Base-by-base conservation (phyloP, 2,329 filamentous ascomycete species). In the Bipolaris gigantea region DNA sequence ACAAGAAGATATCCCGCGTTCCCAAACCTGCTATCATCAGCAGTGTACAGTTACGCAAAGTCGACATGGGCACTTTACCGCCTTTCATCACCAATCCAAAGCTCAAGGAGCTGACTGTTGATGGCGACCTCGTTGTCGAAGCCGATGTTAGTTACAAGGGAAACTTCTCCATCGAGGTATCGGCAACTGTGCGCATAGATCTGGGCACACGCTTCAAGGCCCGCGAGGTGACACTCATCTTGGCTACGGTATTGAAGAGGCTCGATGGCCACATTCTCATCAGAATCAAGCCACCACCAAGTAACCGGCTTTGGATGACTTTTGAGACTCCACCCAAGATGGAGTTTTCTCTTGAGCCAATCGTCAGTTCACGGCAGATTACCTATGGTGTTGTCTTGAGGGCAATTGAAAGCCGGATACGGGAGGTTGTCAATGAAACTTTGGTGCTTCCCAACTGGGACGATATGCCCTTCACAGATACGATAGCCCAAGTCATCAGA, bases 381-480 rank as follows among this genome's bases (percentile, higher is more conserved):
- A 97, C 94, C 0, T 97, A 96, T 73, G 90, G 88, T 1, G 84
- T 96, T 55, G 94, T 99, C 50, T 81, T 97, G 11, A 86, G 92
- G 45, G 90, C 95, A 57, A 97, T 99, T 55, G 94, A 99, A 75
- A 96, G 89, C 68, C 84, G 92, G 45, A 97, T 99, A 71, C 89
- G 95, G 67, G 92, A 97, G 74, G 92, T 97, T 8, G 83, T 99
- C 56, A 90, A 89, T 9, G 94, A 99, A 76, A 96, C 92, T 1
- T 74, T 97, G 18, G 94, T 99, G 2, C 80, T 88, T 51, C 94
- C 94, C 0, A 96, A 96, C 70, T 99, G 94, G 93, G 94, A 99
- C 61, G 94, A 99, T 71, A 83, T 91, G 21, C 92, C 94, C 0
- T 97, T 99, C 73, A 88, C 91, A 70, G 85, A 89, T 64, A 97